Conservation (phyloP, 1,284 basidiomycete genomes). For the Cutaneotrichosporon sp. region DNA sequence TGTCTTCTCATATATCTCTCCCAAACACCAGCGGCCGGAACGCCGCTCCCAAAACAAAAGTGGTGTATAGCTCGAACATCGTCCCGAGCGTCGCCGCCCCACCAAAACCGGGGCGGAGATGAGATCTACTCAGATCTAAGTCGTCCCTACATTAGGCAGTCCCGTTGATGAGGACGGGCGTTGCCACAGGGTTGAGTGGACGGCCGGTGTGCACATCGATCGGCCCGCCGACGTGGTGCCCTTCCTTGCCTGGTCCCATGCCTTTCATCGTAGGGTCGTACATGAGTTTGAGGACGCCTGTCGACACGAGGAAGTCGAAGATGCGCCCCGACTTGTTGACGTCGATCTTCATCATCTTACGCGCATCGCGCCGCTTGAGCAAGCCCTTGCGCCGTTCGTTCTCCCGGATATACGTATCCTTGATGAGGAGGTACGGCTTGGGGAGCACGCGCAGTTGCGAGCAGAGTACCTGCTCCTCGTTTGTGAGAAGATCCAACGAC, state of each 20-base stretch:
- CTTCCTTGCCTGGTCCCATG: constrained; percentile 28
- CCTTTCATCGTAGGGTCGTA: constrained; percentile 38
- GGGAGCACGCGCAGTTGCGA: constrained; percentile 81
- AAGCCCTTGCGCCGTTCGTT: constrained; percentile 83
- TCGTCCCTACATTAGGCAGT: neutral
- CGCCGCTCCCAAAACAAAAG: neutral
- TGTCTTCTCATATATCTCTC: neutral
- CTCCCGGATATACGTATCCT: constrained; percentile 84
- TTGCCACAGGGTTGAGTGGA: neutral
- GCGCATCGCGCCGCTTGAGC: constrained; percentile 74
- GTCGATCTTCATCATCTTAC: constrained; percentile 81
- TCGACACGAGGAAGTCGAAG: constrained; percentile 70
- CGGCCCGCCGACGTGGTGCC: constrained; percentile 19
- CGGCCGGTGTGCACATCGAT: constrained; percentile 17
- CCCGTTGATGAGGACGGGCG: constrained; percentile 5
- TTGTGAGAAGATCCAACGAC: constrained; percentile 76
- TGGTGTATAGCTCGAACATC: neutral
- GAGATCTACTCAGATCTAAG: no score
- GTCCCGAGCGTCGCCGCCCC: neutral
- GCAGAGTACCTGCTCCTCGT: constrained; percentile 81
- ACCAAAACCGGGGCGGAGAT: no score
- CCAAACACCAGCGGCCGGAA: neutral
- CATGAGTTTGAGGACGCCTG: constrained; percentile 40
- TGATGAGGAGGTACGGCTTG: constrained; percentile 85
- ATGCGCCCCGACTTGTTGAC: constrained; percentile 84